Conservation (phyloP, 2,329 filamentous ascomycete species). For the Neofusicoccum sp. region DNA sequence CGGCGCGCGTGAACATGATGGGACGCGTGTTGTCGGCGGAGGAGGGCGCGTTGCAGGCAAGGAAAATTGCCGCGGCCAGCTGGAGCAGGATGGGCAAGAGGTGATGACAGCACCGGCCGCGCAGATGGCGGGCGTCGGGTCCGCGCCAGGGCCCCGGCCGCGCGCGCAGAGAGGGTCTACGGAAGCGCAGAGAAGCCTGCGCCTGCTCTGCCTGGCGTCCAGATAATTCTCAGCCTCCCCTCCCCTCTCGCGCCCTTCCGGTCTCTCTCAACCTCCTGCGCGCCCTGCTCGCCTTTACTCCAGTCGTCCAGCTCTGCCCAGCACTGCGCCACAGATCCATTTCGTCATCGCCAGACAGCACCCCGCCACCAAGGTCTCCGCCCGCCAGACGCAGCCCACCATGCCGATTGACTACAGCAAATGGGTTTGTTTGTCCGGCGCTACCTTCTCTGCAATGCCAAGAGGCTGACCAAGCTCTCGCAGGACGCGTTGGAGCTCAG, state of each 20-base stretch:
- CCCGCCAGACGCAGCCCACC: background rate
- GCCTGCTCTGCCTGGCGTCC: background rate
- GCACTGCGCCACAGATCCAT: background rate
- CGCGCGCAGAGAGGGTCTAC: slow-evolving; percentile 1
- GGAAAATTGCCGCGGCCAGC: slow-evolving; percentile 10
- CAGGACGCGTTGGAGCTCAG: slow-evolving; percentile 92
- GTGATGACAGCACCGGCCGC: slow-evolving; percentile 12
- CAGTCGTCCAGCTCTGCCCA: background rate
- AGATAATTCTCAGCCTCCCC: background rate
- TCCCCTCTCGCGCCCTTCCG: background rate
- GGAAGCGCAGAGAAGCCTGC: slow-evolving; percentile 11
- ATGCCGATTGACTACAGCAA: slow-evolving; percentile 73
- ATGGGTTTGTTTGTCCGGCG: slow-evolving; percentile 56
- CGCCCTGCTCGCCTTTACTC: background rate
- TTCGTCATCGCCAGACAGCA: slow-evolving; percentile 9
- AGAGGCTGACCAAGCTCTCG: slow-evolving; percentile 31
- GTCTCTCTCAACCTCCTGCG: background rate
- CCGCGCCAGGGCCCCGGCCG: slow-evolving; percentile 13
- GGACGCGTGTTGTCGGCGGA: background rate
- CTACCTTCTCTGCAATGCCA: slow-evolving; percentile 18
- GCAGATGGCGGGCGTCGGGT: slow-evolving; percentile 10
- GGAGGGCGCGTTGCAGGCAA: background rate
- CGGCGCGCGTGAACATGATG: slow-evolving; percentile 19
- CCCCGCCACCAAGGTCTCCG: background rate
- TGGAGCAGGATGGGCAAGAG: background rate